Evolutionary conservation across 2,329 filamentous ascomycete genomes (phyloP).

Genomic region (Pestalotiopsis sp.): DNA sequence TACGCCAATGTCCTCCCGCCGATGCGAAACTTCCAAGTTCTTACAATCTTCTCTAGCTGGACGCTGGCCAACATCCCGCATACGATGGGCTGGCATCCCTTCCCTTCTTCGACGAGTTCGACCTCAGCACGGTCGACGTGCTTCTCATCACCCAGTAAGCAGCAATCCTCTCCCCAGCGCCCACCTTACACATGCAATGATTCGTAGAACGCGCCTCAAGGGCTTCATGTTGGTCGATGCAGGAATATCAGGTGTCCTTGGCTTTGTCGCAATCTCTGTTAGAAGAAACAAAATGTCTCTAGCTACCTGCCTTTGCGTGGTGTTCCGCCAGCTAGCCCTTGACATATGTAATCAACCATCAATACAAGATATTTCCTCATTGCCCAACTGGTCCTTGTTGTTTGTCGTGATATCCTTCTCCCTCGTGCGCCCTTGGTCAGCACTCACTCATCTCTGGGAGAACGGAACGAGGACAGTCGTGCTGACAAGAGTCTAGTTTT

Average conservation of each 20-base stretch:
- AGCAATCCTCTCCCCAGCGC: constrained; percentile 10
- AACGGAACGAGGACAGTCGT: neutral
- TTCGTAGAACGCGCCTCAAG: constrained; percentile 19
- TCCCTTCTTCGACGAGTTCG: constrained; percentile 98
- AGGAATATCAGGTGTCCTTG: constrained; percentile 26
- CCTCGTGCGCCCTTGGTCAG: neutral
- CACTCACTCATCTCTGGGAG: neutral
- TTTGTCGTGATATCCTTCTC: constrained; percentile 23
- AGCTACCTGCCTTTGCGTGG: constrained; percentile 5
- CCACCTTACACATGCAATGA: constrained; percentile 1
- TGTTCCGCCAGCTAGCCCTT: constrained; percentile 17
- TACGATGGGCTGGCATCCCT: constrained; percentile 93
- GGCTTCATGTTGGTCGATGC: constrained; percentile 22
- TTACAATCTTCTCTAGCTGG: constrained; percentile 63
- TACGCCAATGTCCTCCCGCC: constrained; percentile 44
- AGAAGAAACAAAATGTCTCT: constrained; percentile 7
- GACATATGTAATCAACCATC: constrained; percentile 39
- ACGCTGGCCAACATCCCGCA: constrained; percentile 94
- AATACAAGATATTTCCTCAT: constrained; percentile 44
- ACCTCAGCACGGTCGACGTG: constrained; percentile 94
- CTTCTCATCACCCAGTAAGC: constrained; percentile 99
- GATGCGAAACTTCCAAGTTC: neutral
- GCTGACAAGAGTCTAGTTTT: constrained; percentile 65
- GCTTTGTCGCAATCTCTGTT: constrained; percentile 2
- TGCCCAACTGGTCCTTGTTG: constrained; percentile 28